phyloP scores from a whole-genome alignment of 352 stramenopile genomes.

The Phytophthora vignae region DNA sequence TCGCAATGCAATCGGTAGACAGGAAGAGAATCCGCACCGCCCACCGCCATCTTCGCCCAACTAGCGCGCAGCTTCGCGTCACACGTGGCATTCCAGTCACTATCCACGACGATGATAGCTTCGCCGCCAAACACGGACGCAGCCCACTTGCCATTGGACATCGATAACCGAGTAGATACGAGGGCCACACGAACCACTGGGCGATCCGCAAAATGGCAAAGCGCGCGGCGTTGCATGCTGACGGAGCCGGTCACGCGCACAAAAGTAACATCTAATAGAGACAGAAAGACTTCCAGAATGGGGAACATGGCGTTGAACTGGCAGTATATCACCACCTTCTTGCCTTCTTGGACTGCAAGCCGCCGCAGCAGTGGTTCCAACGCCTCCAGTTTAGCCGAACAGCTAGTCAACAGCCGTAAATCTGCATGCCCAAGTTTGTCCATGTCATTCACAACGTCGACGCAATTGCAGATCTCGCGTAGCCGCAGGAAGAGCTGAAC shows the following conservation, averaged over 20 bases:
- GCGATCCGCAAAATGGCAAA: conserved; percentile 79
- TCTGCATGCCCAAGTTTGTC: conserved; percentile 84
- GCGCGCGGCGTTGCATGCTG: conserved; percentile 60
- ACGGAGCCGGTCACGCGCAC: conserved; percentile 69
- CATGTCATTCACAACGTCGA: conserved; percentile 77
- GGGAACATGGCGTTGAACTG: conserved; percentile 80
- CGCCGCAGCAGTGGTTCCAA: conserved; percentile 64
- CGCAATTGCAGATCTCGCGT: conserved; percentile 82
- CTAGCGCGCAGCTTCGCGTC: conserved; percentile 84
- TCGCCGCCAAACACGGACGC: conserved; percentile 78
- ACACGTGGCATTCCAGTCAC: conserved; percentile 83
- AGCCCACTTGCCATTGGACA: conserved; percentile 47
- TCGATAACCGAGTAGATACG: conserved; percentile 67
- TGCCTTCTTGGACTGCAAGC: conserved; percentile 62
- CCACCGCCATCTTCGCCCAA: conserved; percentile 73
- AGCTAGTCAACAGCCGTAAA: conserved; percentile 59
- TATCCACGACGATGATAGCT: conserved; percentile 82
- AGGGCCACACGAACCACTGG: conserved; percentile 72
- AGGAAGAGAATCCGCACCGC: conserved; percentile 52
- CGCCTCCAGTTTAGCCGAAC: conserved; percentile 70
- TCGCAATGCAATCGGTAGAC: conserved; percentile 87
- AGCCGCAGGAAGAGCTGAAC: conserved; percentile 71
- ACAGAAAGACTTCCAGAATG: conserved; percentile 76
- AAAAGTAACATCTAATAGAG: conserved; percentile 65
- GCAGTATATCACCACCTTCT: conserved; percentile 82